Base-by-base conservation (phyloP, 1,284 basidiomycete species). In the Earliella scabrosa region DNA sequence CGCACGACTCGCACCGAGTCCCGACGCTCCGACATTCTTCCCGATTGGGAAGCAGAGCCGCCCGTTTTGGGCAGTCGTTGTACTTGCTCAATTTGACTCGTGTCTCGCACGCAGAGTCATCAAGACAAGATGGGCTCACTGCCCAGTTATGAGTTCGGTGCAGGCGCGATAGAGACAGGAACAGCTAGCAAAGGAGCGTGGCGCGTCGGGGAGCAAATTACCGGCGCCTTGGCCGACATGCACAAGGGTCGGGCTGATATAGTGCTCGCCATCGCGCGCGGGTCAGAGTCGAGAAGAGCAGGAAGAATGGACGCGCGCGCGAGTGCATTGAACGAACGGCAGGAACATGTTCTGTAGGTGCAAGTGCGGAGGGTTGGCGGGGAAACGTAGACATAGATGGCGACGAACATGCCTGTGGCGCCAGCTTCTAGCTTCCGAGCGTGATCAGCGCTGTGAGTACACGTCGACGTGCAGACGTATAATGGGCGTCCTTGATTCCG, bases 11-110 rank as follows among this genome's bases (percentile, higher is more conserved):
- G n/a, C n/a, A n/a, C n/a, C n/a, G n/a, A n/a, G n/a, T n/a, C n/a
- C n/a, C n/a, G n/a, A n/a, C n/a, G n/a, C n/a, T n/a, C 39, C 39
- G 39, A 41, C 39, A 23, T 47, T 47, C 45, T 34, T 35, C 45
- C 45, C 16, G 24, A 47, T 34, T 26, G 32, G 45, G 45, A 31
- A 47, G 45, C 32, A 18, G 24, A 34, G 32, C 32, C 45, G 45
- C 45, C 45, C 45, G 16, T 34, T 47, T 20, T 10, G 23, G 32
- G n/a, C n/a, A 16, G n/a, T 35, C 45, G 32, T 47, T 47, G 45
- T 47, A 23, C 10, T 35, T n/a, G n/a, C n/a, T n/a, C n/a, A n/a
- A n/a, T 31, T 31, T 36, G 45, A 24, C 20, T 36, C 45, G 45
- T 20, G 6, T 32, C n/a, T 16, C 18, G n/a, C 21, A 10, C n/a